Base-by-base conservation (phyloP, 2,329 filamentous ascomycete genomes). In the Fusarium setosum region DNA sequence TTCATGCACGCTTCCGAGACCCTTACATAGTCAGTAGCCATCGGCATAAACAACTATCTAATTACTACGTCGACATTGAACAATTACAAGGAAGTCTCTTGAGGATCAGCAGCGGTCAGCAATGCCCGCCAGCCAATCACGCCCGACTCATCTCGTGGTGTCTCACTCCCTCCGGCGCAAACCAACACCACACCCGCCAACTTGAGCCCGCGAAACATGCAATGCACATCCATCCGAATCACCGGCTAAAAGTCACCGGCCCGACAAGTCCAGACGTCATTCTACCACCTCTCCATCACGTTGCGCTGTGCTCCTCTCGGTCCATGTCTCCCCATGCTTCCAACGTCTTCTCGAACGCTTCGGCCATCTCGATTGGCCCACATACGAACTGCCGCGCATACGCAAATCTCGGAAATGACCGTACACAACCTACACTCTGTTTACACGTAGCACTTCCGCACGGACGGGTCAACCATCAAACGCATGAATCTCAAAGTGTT, bases 71-170 rank as follows among this genome's bases (percentile, higher is more conserved):
- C 38, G 24, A 49, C 8, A 32, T 56, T 34, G 23, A 34, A 31
- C 12, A 48, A 48, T 7, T 18, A 29, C 37, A 63, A 41, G 40
- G 52, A 62, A 49, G 45, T 53, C 52, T 63, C 41, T 23, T 52
- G 32, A 31, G 48, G 35, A 52, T 55, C 49, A 37, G 42, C 62
- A 55, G 45, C 56, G 56, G 49, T 57, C 51, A 58, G 21, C 5
- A 32, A 41, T 35, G 29, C 37, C 31, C 20, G n/a, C 38, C n/a
- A 35, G 26, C 52, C 61, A 65, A 65, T 65, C 61, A 61, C 17
- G n/a, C 24, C 44, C 62, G 51, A 64, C 64, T 47, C 54, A 55
- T 57, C 59, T 65, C 67, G 67, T 70, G 57, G 60, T 67, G 65
- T 70, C 65, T 69, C 55, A 63, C 31, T 29, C 21, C 21, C 17